Evolutionary conservation across 495 filamentous ascomycete genomes (phyloP), one percentile per base, ranked within the genome.

Genomic region (Aspergillus haitiensis): DNA sequence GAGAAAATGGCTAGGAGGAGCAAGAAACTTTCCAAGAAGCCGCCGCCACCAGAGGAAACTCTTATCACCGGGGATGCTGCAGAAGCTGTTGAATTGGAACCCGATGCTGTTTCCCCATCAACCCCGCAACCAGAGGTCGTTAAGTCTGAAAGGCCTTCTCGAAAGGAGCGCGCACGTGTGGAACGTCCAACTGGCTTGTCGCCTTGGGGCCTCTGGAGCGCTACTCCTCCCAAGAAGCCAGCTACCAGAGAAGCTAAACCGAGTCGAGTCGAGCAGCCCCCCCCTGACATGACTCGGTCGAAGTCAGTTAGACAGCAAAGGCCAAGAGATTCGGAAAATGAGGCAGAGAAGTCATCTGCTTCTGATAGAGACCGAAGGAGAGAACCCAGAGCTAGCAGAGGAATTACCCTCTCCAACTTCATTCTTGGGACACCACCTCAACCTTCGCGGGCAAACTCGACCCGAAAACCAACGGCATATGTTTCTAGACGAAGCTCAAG

Each of bases 191-290:
- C 74, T 31, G 76, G 70, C 31, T 67, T 69, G 9, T 69, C 75
- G 7, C 81, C 82, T 18, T 87, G 85, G 85, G 84, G 82, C 27
- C 82, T 85, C 71, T 86, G 81, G 80, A 80, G 76, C 48, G 72
- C 79, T 6, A 72, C 79, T 13, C 70, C 83, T 13, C 72, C 80
- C n/a, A 77, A 77, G 58, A 82, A 78, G 62, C 66, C 78, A 12
- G 66, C 64, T 18, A 78, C 81, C 65, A 79, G 77, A 61, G 75
- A 79, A 35, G 58, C 56, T 11, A 74, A 70, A 56, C 60, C 66
- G 1, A 74, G 61, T 66, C 69, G 54, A 50, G 62, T 59, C 56
- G 64, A 59, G 6, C 64, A 57, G 5, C 64, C 68, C 9, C 58
- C 75, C n/a, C 61, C 79, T 6, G 68, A 62, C 16, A 52, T 81